A percentile compares a stretch with the other conserved stretches of the same genome.
Evolutionary conservation across 2,329 filamentous ascomycete species (phyloP).

Genomic region (Calonectria henricotiae): DNA sequence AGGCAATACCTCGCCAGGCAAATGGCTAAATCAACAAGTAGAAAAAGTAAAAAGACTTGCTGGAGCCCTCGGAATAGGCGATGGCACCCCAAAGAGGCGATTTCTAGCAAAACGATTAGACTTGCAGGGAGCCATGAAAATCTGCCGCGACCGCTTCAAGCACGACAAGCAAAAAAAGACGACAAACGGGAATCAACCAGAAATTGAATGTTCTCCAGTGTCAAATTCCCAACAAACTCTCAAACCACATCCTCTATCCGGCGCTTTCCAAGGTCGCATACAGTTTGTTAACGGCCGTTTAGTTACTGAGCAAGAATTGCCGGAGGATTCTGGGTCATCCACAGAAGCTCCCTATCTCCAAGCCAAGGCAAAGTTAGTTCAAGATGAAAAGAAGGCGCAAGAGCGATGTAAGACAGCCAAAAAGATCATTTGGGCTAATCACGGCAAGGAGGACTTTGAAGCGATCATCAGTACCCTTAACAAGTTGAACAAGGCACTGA

Average conservation of each 20-base stretch:
- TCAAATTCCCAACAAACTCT: neutral
- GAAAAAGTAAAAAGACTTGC: neutral
- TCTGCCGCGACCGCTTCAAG: neutral
- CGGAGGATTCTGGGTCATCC: neutral
- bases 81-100: neutral
- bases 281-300: constrained; percentile 7
- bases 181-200: neutral
- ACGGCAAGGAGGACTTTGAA: constrained; percentile 4
- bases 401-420: neutral
- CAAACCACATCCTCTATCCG: neutral
- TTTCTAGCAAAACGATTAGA: neutral
- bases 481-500: constrained; percentile 1
- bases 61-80: neutral
- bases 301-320: neutral
- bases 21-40: neutral
- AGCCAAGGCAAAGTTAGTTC: neutral
- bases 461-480: neutral
- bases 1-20: neutral
- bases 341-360: neutral
- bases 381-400: neutral
- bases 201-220: neutral
- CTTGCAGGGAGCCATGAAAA: neutral
- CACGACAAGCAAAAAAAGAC: neutral
- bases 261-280: neutral
- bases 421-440: neutral